A percentile compares a stretch with the other conserved stretches of the same genome.
Evolutionary conservation across 78 protist genomes (phyloP).

Genomic region (Cyanophora paradoxa): DNA sequence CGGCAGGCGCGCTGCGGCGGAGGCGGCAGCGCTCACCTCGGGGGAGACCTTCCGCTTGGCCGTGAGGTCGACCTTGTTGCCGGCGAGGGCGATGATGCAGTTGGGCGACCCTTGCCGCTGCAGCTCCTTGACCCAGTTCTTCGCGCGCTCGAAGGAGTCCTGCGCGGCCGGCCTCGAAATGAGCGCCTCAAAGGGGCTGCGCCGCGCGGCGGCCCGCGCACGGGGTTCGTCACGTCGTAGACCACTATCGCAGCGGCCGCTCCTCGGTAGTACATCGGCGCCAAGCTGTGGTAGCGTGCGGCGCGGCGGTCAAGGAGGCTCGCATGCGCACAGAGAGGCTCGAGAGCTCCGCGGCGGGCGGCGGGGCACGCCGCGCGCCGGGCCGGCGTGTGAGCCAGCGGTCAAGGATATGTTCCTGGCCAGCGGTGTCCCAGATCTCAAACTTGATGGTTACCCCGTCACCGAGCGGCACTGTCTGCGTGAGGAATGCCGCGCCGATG

Average conservation of each 20-base stretch:
- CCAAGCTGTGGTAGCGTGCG: slow-evolving; percentile 81
- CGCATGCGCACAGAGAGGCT: no score
- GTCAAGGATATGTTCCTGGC: no score
- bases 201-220: no score
- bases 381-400: no score
- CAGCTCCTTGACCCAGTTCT: slow-evolving; percentile 91
- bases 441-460: slow-evolving; percentile 92
- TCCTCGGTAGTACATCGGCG: slow-evolving; percentile 95
- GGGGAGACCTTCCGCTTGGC: slow-evolving; percentile 62
- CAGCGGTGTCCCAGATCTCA: slow-evolving; percentile 91
- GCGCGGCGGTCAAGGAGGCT: no score
- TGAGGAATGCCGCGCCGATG: slow-evolving; percentile 94
- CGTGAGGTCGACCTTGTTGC: slow-evolving; percentile 92
- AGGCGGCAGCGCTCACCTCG: slow-evolving; percentile 40
- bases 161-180: background rate
- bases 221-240: slow-evolving; percentile 74
- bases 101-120: slow-evolving; percentile 91
- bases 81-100: slow-evolving; percentile 91
- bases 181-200: background rate
- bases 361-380: no score
- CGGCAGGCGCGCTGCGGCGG: background rate
- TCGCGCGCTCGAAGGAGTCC: slow-evolving; percentile 76
- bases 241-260: slow-evolving; percentile 92
- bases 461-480: slow-evolving; percentile 84
- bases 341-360: no score